Evolutionary conservation across 495 filamentous ascomycete species (phyloP).

Genomic region (Aspergillus nidulans): DNA sequence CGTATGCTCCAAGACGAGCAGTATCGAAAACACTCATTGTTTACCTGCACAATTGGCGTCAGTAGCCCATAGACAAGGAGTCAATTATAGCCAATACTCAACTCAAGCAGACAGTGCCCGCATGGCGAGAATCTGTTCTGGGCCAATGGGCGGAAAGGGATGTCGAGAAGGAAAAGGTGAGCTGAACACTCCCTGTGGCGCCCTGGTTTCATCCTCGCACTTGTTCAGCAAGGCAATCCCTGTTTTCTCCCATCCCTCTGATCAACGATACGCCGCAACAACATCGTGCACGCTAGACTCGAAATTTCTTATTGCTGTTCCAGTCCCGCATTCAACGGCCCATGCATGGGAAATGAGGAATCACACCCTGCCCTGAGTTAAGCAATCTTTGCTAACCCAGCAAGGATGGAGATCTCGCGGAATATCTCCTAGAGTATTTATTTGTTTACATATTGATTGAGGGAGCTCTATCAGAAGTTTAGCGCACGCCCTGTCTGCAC

Average conservation of each 20-base stretch:
- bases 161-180: constrained; percentile 5
- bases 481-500: background rate
- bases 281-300: constrained; percentile 14
- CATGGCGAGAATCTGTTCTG: background rate
- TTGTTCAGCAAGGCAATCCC: background rate
- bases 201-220: constrained; percentile 10
- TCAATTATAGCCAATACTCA: constrained; percentile 5
- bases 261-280: background rate
- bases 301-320: background rate
- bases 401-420: background rate
- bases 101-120: background rate
- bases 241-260: background rate
- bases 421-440: background rate
- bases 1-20: background rate
- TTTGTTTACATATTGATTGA: background rate
- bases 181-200: constrained; percentile 6
- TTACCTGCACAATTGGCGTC: background rate
- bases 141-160: constrained; percentile 14
- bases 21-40: background rate
- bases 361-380: constrained; percentile 1
- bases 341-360: constrained; percentile 4
- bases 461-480: background rate
- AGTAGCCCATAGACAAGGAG: background rate
- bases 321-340: constrained; percentile 2
- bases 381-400: background rate